Conservation (phyloP, 2,329 filamentous ascomycete species). For the Neofusicoccum laricinum region DNA sequence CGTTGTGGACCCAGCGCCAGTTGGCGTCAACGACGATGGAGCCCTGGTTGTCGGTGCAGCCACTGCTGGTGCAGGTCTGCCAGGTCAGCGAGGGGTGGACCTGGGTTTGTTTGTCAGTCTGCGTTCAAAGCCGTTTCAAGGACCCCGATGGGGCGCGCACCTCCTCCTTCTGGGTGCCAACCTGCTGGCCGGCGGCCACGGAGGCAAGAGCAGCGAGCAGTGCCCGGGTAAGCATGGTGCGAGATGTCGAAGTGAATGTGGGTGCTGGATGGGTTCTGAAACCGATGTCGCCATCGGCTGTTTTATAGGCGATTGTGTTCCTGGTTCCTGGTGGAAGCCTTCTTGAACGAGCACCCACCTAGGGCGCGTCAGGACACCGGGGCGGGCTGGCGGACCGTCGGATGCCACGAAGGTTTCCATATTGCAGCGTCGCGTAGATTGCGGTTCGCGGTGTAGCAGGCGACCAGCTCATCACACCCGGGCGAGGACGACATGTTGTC, state of each 20-base stretch:
- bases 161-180: constrained; percentile 49
- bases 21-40: constrained; percentile 57
- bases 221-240: constrained; percentile 36
- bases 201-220: constrained; percentile 35
- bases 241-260: background rate
- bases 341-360: background rate
- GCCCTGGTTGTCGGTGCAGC: constrained; percentile 51
- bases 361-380: background rate
- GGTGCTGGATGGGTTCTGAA: background rate
- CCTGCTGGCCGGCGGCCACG: constrained; percentile 49
- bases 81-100: constrained; percentile 54
- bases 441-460: background rate
- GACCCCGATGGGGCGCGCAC: constrained; percentile 18
- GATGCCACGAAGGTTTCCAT: background rate
- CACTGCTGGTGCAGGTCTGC: constrained; percentile 53
- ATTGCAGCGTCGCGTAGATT: background rate
- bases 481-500: background rate
- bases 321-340: constrained; percentile 7
- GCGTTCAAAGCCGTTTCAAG: background rate
- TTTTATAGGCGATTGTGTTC: background rate
- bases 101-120: background rate
- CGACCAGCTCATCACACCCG: background rate
- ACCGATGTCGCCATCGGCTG: background rate
- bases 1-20: constrained; percentile 56
- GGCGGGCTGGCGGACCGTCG: constrained; percentile 2